Conservation (phyloP, 495 filamentous ascomycete genomes). For the Neurospora intermedia region DNA sequence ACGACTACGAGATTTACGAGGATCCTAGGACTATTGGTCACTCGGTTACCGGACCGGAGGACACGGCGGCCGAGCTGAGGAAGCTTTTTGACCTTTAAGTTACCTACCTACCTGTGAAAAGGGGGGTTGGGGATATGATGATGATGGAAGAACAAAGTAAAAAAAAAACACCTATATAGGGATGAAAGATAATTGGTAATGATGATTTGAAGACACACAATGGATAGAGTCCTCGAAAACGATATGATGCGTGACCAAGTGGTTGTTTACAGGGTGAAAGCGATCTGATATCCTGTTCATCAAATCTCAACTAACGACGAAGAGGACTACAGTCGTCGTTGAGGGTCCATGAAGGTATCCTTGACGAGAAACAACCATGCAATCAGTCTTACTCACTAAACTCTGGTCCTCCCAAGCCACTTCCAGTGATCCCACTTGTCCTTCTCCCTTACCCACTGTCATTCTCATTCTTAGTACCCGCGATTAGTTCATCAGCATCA, state of each 20-base stretch:
- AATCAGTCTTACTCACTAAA: not conserved
- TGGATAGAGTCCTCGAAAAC: not conserved
- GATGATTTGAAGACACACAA: not conserved
- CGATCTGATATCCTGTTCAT: not conserved
- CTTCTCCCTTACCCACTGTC: not conserved
- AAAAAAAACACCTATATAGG: not conserved
- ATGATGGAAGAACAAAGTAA: not conserved
- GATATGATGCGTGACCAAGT: not conserved
- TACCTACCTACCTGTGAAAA: not conserved
- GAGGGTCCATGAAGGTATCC: too few species aligned
- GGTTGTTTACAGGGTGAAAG: not conserved
- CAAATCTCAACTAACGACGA: not conserved
- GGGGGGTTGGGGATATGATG: not conserved
- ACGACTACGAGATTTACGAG: slow-evolving; percentile 86
- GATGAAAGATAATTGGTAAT: slow-evolving; percentile 1
- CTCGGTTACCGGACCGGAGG: slow-evolving; percentile 65
- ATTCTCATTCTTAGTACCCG: not conserved
- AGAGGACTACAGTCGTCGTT: too few species aligned
- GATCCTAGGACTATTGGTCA: slow-evolving; percentile 79
- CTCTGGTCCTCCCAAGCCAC: not conserved
- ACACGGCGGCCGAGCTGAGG: slow-evolving; percentile 67
- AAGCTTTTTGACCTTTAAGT: slow-evolving; percentile 62
- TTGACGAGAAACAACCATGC: too few species aligned
- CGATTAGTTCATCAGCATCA: not conserved
- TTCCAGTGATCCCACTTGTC: not conserved